These are phyloP conservation scores for Pichia sp. DNA, from an alignment of 1,139 yeast genomes.

Conservation along the genomic window DNA sequence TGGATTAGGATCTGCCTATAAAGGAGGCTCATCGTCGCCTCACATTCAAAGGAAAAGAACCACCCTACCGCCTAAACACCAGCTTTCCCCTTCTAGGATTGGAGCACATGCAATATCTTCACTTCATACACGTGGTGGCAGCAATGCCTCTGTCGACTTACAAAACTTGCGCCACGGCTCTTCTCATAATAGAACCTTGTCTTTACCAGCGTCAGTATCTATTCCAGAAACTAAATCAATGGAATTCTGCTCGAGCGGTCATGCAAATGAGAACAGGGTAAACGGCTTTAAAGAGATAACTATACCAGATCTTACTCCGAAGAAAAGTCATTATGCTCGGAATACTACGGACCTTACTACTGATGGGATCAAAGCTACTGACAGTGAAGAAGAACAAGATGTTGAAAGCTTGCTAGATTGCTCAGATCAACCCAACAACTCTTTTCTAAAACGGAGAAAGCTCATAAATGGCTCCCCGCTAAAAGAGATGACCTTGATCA, in stretches of 20 bases:
- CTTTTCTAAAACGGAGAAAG: neutral
- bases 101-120: constrained; percentile 72
- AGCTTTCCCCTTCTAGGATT: constrained; percentile 64
- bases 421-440: neutral
- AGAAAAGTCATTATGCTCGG: neutral
- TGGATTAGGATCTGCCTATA: constrained; percentile 33
- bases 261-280: neutral
- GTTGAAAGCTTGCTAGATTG: constrained; percentile 8
- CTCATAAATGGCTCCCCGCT: constrained; percentile 9
- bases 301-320: constrained; percentile 6
- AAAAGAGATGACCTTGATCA: constrained; percentile 6
- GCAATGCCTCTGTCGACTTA: constrained; percentile 16
- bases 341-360: neutral
- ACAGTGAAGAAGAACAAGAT: constrained; percentile 2
- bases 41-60: constrained; percentile 18
- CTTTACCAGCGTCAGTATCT: constrained; percentile 32
- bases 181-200: constrained; percentile 27
- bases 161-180: constrained; percentile 26
- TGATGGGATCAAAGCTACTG: neutral
- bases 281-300: constrained; percentile 6
- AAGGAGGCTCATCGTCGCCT: constrained; percentile 7
- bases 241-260: constrained; percentile 14
- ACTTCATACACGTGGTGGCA: constrained; percentile 31
- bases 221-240: constrained; percentile 29
- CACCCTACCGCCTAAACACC: constrained; percentile 36